A percentile compares a stretch with the other conserved stretches of the same genome.
phyloP scores from a whole-genome alignment of 306 rosid species.

The Pyrus betulifolia region DNA sequence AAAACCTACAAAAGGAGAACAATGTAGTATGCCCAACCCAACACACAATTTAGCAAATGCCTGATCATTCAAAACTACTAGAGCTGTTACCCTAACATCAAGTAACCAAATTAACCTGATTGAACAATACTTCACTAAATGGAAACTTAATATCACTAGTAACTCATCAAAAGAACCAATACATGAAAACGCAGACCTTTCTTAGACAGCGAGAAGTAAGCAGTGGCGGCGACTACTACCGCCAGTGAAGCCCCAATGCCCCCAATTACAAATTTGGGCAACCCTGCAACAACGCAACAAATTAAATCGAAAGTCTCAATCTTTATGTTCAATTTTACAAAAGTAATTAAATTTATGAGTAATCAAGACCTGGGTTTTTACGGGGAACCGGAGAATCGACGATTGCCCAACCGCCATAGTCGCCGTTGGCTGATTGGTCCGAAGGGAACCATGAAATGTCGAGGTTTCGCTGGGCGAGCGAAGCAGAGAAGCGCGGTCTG shows the following conservation, averaged over 20 bases:
- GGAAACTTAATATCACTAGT: neutral
- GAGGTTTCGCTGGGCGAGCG: conserved; percentile 29
- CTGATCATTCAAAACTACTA: neutral
- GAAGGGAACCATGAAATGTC: conserved; percentile 38
- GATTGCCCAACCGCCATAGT: conserved; percentile 60
- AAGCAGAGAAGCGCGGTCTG: conserved; percentile 29
- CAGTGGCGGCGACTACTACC: conserved; percentile 41
- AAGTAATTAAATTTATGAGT: neutral
- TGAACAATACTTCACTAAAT: neutral
- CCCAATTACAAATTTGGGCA: conserved; percentile 30
- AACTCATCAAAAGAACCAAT: neutral
- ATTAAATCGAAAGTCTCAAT: neutral
- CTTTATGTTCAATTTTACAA: neutral
- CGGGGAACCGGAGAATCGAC: conserved; percentile 25
- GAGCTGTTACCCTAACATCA: neutral
- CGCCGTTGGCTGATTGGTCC: conserved; percentile 13
- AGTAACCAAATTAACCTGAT: neutral
- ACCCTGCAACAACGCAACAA: conserved; percentile 23
- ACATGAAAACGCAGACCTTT: conserved; percentile 39
- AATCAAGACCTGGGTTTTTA: conserved; percentile 20
- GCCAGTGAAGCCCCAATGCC: conserved; percentile 55
- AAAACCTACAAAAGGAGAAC: conserved; percentile 34
- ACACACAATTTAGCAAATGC: neutral
- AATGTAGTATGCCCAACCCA: conserved; percentile 8
- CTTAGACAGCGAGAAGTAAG: conserved; percentile 39